phyloP scores from a whole-genome alignment of 2,329 filamentous ascomycete species.

The Talaromyces pinophilus region DNA sequence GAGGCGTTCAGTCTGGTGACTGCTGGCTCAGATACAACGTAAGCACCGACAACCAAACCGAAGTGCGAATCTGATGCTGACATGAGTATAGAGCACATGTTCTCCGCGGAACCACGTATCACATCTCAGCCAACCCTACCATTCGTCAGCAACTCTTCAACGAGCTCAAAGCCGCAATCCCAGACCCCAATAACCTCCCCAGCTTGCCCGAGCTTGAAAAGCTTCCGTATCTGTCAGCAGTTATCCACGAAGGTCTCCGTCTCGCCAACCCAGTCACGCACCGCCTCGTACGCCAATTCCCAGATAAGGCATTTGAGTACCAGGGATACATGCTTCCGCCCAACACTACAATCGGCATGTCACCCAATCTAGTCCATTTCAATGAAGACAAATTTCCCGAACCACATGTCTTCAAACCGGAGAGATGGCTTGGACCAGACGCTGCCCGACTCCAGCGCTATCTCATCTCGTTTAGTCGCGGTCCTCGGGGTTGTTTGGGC shows the following conservation, averaged over 20 bases:
- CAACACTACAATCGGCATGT: slow-evolving; percentile 28
- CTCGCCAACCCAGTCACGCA: slow-evolving; percentile 39
- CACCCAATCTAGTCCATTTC: slow-evolving; percentile 26
- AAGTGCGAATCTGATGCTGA: not conserved
- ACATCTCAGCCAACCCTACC: slow-evolving; percentile 26
- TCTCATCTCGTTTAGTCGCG: slow-evolving; percentile 27
- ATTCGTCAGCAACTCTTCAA: slow-evolving; percentile 22
- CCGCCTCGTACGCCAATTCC: slow-evolving; percentile 30
- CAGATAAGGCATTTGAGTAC: slow-evolving; percentile 26
- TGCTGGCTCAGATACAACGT: slow-evolving; percentile 3
- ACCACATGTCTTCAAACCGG: slow-evolving; percentile 25
- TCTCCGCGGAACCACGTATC: slow-evolving; percentile 11
- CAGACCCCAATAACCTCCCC: slow-evolving; percentile 23
- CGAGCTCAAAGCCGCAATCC: slow-evolving; percentile 26
- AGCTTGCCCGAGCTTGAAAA: slow-evolving; percentile 27
- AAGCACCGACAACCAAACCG: not conserved
- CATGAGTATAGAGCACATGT: not conserved
- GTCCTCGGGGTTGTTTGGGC: slow-evolving; percentile 25
- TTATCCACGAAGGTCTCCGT: slow-evolving; percentile 31
- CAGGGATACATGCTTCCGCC: slow-evolving; percentile 29
- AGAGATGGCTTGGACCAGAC: slow-evolving; percentile 26
- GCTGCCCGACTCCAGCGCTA: slow-evolving; percentile 25
- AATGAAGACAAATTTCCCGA: slow-evolving; percentile 27
- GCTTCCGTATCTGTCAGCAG: slow-evolving; percentile 31
- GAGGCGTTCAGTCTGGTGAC: not conserved